A percentile compares a stretch with the other conserved stretches of the same genome.
Evolutionary conservation across 1,284 basidiomycete species (phyloP).

Genomic region (Austroboletus niveus): DNA sequence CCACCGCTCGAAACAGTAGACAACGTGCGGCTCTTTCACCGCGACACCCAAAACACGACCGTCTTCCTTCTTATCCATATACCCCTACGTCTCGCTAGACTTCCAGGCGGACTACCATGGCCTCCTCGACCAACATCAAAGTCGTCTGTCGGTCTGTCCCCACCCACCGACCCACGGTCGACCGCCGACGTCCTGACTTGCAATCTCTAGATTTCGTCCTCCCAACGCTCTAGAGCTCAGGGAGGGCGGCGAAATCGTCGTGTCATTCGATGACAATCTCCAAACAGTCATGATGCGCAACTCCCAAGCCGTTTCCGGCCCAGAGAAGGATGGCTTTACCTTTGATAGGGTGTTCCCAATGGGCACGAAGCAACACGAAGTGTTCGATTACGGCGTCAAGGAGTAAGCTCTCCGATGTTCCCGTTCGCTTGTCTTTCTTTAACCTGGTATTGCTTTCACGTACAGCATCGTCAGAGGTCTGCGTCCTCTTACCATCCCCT

Average conservation of each 20-base stretch:
- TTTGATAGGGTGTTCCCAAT: constrained; percentile 98
- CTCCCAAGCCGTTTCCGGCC: constrained; percentile 62
- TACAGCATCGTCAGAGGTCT: constrained; percentile 76
- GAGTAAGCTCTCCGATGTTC: constrained; percentile 58
- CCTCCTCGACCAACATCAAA: constrained; percentile 84
- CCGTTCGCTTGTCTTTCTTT: constrained; percentile 11
- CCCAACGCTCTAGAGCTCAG: constrained; percentile 90
- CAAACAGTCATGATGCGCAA: constrained; percentile 82
- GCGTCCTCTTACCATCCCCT: constrained; percentile 11
- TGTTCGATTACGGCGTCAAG: constrained; percentile 98
- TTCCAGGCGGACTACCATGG: constrained; percentile 46
- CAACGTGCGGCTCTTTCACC: constrained; percentile 24
- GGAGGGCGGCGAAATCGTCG: constrained; percentile 89
- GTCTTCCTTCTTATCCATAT: constrained; percentile 14
- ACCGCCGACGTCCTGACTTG: constrained; percentile 7
- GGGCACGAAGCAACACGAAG: constrained; percentile 87
- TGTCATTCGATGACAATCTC: constrained; percentile 84
- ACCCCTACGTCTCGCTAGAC: constrained; percentile 17
- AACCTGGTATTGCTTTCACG: constrained; percentile 13
- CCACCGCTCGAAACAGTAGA: constrained; percentile 27
- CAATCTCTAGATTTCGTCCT: constrained; percentile 80
- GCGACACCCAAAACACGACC: constrained; percentile 15
- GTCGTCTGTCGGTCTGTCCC: constrained; percentile 86
- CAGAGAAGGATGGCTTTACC: constrained; percentile 91
- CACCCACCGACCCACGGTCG: constrained; percentile 2